phyloP scores from a whole-genome alignment of 2,329 filamentous ascomycete species.

The Gliomastix tumulicola region DNA sequence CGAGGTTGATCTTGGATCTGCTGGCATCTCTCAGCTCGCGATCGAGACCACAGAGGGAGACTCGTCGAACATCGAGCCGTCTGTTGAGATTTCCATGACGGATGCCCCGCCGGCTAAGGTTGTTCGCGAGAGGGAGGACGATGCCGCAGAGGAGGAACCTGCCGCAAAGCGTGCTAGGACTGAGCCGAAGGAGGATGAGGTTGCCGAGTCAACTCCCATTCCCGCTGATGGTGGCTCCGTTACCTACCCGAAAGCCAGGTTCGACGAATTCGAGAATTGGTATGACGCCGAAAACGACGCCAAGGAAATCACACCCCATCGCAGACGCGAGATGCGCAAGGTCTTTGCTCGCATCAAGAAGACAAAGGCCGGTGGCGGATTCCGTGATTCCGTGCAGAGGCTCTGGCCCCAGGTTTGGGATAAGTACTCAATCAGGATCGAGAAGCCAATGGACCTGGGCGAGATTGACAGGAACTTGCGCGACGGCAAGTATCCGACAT shows the following conservation, averaged over 20 bases:
- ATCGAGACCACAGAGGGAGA: constrained; percentile 25
- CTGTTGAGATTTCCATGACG: constrained; percentile 42
- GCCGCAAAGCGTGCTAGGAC: constrained; percentile 77
- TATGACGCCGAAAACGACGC: constrained; percentile 33
- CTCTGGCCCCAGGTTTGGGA: constrained; percentile 70
- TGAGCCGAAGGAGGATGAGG: constrained; percentile 42
- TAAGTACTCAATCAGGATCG: constrained; percentile 62
- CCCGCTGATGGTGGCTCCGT: background rate
- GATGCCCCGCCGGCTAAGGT: constrained; percentile 54
- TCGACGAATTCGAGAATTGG: constrained; percentile 28
- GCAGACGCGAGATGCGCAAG: constrained; percentile 56
- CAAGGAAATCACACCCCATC: constrained; percentile 47
- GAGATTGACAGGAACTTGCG: constrained; percentile 79
- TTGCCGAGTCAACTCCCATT: constrained; percentile 4
- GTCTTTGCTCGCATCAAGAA: constrained; percentile 74
- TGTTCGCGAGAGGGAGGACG: constrained; percentile 71
- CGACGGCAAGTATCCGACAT: constrained; percentile 57
- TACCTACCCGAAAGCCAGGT: background rate
- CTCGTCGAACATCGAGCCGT: constrained; percentile 15
- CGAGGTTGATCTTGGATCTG: constrained; percentile 26
- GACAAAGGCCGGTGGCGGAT: constrained; percentile 71
- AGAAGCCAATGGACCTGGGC: constrained; percentile 75
- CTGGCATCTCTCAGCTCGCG: constrained; percentile 29
- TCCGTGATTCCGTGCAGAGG: constrained; percentile 70
- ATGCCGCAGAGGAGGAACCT: constrained; percentile 54